Evolutionary conservation across 2,329 filamentous ascomycete species (phyloP).

Genomic region (Parasarocladium wereldwijsianum): DNA sequence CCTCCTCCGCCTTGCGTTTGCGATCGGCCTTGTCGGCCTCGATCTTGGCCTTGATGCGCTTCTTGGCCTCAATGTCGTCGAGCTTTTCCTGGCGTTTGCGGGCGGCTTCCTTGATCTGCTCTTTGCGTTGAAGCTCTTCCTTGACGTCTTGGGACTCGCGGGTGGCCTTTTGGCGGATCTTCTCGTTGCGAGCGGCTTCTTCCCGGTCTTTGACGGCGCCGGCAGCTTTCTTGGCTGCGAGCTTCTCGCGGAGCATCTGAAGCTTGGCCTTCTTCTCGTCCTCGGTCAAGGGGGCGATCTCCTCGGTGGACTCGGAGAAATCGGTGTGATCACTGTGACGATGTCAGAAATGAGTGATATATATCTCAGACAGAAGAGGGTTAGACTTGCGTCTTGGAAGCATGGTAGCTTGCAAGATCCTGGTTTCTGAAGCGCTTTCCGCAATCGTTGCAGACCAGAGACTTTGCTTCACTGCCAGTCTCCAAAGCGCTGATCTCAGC

Average conservation of each 20-base stretch:
- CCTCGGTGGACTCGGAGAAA: constrained; percentile 87
- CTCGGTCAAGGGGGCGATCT: constrained; percentile 78
- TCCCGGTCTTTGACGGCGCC: constrained; percentile 62
- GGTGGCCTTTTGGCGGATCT: constrained; percentile 73
- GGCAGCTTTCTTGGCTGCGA: constrained; percentile 56
- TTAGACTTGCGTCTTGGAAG: constrained; percentile 56
- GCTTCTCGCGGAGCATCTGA: constrained; percentile 55
- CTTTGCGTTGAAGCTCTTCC: constrained; percentile 75
- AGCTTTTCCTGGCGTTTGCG: constrained; percentile 79
- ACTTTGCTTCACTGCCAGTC: constrained; percentile 60
- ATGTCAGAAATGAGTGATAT: not conserved
- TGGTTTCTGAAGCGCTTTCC: constrained; percentile 78
- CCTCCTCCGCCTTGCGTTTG: constrained; percentile 67
- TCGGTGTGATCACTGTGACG: constrained; percentile 59
- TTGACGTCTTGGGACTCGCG: constrained; percentile 80
- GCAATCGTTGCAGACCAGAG: constrained; percentile 88
- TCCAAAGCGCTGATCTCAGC: constrained; percentile 51
- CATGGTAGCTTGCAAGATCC: constrained; percentile 78
- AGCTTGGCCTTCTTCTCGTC: constrained; percentile 79
- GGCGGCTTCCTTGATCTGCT: constrained; percentile 82
- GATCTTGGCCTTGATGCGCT: constrained; percentile 82
- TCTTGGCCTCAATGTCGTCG: constrained; percentile 74
- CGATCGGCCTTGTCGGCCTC: constrained; percentile 82
- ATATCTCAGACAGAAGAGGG: not conserved
- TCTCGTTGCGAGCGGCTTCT: constrained; percentile 74